These are phyloP conservation scores for Ammopiptanthus mongolicus DNA, from an alignment of 306 rosid species.

Conservation along the genomic window DNA sequence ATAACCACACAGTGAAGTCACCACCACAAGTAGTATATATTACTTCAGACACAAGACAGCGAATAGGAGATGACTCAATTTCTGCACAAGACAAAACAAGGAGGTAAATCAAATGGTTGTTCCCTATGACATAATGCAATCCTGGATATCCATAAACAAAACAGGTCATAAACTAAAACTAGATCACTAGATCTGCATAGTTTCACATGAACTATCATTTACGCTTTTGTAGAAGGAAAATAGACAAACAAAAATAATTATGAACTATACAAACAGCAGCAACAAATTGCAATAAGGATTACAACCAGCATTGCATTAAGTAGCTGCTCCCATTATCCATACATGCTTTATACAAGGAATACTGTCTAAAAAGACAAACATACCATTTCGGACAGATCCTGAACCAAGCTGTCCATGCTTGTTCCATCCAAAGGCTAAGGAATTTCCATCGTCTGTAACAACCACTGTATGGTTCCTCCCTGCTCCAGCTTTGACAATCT, in stretches of 20 bases:
- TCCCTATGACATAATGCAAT: not conserved
- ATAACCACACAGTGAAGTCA: slow-evolving; percentile 89
- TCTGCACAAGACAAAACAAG: slow-evolving; percentile 40
- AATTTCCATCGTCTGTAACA: slow-evolving; percentile 72
- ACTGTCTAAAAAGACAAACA: not conserved
- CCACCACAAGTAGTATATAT: slow-evolving; percentile 70
- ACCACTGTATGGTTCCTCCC: slow-evolving; percentile 89
- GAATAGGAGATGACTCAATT: slow-evolving; percentile 75
- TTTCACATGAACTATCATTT: not conserved
- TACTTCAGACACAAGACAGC: slow-evolving; percentile 85
- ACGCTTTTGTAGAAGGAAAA: not conserved
- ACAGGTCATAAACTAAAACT: not conserved
- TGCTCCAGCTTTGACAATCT: slow-evolving; percentile 71
- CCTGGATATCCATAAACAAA: not conserved
- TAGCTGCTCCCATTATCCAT: not conserved
- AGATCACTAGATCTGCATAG: not conserved
- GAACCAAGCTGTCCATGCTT: slow-evolving; percentile 97
- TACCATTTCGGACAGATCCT: slow-evolving; percentile 76
- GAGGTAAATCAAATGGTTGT: not conserved
- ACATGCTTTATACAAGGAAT: not conserved
- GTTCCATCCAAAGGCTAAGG: slow-evolving; percentile 96
- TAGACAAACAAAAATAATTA: not conserved
- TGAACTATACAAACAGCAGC: not conserved
- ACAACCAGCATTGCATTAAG: not conserved
- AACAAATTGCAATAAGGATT: not conserved